Evolutionary conservation across 2,329 filamentous ascomycete species (phyloP), one percentile per base, ranked within the genome.

Genomic region (Aspergillus calidoustus): DNA sequence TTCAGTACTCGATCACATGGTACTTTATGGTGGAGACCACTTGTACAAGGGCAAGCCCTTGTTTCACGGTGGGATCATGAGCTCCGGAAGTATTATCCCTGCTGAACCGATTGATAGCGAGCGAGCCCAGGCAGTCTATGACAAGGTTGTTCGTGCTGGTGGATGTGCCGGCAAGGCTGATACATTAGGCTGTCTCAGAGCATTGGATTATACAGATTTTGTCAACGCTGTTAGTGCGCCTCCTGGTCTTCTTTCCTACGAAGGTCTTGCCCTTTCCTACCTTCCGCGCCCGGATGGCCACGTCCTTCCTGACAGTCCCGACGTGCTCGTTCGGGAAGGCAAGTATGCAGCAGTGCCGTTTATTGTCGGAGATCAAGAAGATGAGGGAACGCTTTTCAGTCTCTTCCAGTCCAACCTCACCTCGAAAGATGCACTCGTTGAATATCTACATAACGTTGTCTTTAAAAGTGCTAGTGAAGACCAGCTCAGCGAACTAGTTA

Each of bases 51-150:
- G 88, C 57, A 87, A 89, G 69, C 82, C 87, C 1, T 82, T 95
- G 0, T 94, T 95, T 83, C 86, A 89, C 25, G 91, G 81, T 1
- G 91, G 82, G 28, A 93, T 94, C 68, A 93, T 95, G 91, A 86
- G 90, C 78, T 91, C 87, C 2, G 90, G 90, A 2, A 86, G 82
- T 60, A 74, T 89, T 2, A 76, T 86, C 0, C 89, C 89, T 0
- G 82, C 88, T 0, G 84, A 87, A 25, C 81, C 83, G 0, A 85
- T 92, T 0, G 89, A 92, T 68, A 83, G 84, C 31, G 76, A 80
- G 9, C 91, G 91, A 73, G 86, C 83, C 0, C 90, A 93, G 71
- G 80, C 74, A 1, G 77, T 91, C 53, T 77, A 77, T 60, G 69
- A 82, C 56, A 67, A 76, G 19, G 82, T 86, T 3, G 80, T 83